Percentiles rank a stretch among this genome's conserved stretches.
These are phyloP conservation scores for Yamadazyma dendronema DNA, from an alignment of 1,139 yeast genomes.

Conservation along the genomic window DNA sequence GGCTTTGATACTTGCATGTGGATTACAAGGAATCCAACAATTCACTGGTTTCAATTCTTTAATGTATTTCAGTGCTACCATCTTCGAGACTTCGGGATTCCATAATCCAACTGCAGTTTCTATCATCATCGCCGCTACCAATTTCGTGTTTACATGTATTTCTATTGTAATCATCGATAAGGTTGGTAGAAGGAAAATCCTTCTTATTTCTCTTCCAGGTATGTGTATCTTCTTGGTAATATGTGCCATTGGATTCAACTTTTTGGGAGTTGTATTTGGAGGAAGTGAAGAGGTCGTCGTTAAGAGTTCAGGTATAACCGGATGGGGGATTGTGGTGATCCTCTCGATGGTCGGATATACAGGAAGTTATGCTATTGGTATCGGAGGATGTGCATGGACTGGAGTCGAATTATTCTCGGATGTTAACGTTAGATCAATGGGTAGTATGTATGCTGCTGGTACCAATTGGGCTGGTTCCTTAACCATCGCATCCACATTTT, in stretches of 20 bases:
- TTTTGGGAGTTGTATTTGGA: constrained; percentile 57
- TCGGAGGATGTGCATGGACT: constrained; percentile 98
- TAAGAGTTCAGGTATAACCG: constrained; percentile 49
- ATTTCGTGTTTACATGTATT: constrained; percentile 77
- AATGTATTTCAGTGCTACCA: constrained; percentile 90
- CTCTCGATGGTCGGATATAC: constrained; percentile 83
- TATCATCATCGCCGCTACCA: constrained; percentile 86
- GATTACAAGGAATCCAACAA: constrained; percentile 92
- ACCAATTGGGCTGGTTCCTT: constrained; percentile 96
- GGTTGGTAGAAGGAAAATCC: constrained; percentile 80
- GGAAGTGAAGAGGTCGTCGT: constrained; percentile 46
- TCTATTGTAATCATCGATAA: constrained; percentile 83
- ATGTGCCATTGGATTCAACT: constrained; percentile 89
- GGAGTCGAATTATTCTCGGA: constrained; percentile 94
- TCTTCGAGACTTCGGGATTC: constrained; percentile 87
- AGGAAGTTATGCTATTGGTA: constrained; percentile 88
- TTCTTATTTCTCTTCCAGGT: constrained; percentile 73
- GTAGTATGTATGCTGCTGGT: constrained; percentile 89
- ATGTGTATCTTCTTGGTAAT: constrained; percentile 75
- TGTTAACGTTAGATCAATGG: constrained; percentile 82
- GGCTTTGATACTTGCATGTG: constrained; percentile 86
- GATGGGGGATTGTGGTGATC: constrained; percentile 87
- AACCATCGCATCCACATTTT: constrained; percentile 84
- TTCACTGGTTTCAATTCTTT: constrained; percentile 93
- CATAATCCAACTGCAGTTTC: constrained; percentile 89